Evolutionary conservation across 2,329 filamentous ascomycete genomes (phyloP), one percentile per base, ranked within the genome.

Genomic region (Aspergillus caelatus): DNA sequence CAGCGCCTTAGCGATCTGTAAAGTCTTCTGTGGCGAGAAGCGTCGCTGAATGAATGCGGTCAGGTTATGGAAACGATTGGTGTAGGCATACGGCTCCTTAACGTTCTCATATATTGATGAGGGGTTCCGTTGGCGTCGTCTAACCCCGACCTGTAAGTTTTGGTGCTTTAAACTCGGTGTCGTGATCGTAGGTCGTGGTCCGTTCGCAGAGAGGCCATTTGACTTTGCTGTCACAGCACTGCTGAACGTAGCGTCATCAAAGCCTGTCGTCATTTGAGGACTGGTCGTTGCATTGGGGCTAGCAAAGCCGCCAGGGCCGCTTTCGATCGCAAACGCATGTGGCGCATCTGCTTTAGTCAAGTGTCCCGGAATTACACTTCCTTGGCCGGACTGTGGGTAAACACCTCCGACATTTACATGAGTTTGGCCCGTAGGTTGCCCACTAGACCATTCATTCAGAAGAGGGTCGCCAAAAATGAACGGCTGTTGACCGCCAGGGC

Each of bases 21-120:
- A 79, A 0, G 91, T 90, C 78, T 94, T 94, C 67, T 88, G 89
- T 14, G 89, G 84, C 1, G 91, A 87, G 71, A 96, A 94, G 23
- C 93, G 91, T 57, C 88, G 88, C 74, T 93, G 88, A 41, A 97
- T 84, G 66, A 94, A 89, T 10, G 89, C 89, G 50, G 93, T 93
- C 66, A 98, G 86, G 67, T 90, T 91, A 78, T 99, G 95, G 76
- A 97, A 98, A 23, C 92, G 93, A 50, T 88, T 87, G 1, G 94
- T 93, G 74, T 98, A 98, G 11, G 92, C 89, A 74, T 98, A 97
- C 5, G 95, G 94, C 72, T 95, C 90, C 65, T 91, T 93, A 72
- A 99, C 93, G 46, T 88, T 91, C 66, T 94, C 89, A 77, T 98
- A 99, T 61, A 98, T 92, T 56, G 88, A 86, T 0, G 92, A 94